Conservation (phyloP, 1,284 basidiomycete species). For the Mycosarcoma maydis region DNA sequence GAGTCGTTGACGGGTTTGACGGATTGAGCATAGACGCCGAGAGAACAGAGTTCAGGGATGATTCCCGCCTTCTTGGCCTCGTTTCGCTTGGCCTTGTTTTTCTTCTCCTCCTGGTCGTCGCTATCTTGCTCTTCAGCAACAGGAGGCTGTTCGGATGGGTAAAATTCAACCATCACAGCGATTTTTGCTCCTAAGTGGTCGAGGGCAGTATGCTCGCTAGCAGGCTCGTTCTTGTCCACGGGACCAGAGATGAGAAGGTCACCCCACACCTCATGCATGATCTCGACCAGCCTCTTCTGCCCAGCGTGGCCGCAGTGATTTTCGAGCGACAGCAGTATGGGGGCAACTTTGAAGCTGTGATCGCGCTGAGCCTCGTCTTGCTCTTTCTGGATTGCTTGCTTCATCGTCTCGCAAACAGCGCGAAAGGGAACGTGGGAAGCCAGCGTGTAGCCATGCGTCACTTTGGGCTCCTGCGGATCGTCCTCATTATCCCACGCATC, state of each 20-base stretch:
- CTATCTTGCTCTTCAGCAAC: conserved; percentile 7
- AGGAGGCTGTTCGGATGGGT: conserved; percentile 17
- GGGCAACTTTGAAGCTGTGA: conserved; percentile 54
- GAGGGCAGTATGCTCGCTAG: conserved; percentile 68
- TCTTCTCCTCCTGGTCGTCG: conserved; percentile 42
- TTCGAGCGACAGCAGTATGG: conserved; percentile 75
- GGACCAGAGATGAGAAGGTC: conserved; percentile 69
- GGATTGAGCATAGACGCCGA: conserved; percentile 60
- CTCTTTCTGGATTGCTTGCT: conserved; percentile 42
- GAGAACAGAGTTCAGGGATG: conserved; percentile 55
- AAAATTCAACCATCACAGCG: conserved; percentile 72
- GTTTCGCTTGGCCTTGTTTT: conserved; percentile 22
- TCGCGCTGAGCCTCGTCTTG: conserved; percentile 18
- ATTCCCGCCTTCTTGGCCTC: conserved; percentile 50
- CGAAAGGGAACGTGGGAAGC: conserved; percentile 52
- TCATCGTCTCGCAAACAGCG: conserved; percentile 48
- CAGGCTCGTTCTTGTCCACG: conserved; percentile 54
- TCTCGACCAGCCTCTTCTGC: conserved; percentile 72
- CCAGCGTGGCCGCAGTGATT: conserved; percentile 73
- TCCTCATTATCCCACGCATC: conserved; percentile 73
- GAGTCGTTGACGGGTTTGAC: conserved; percentile 56
- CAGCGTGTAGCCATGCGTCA: conserved; percentile 70
- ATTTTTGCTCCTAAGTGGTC: conserved; percentile 72
- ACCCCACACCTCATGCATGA: conserved; percentile 73
- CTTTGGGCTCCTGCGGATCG: conserved; percentile 71